Conservation (phyloP, 257 asterid genomes). For the Nicotiana obtusifolia region DNA sequence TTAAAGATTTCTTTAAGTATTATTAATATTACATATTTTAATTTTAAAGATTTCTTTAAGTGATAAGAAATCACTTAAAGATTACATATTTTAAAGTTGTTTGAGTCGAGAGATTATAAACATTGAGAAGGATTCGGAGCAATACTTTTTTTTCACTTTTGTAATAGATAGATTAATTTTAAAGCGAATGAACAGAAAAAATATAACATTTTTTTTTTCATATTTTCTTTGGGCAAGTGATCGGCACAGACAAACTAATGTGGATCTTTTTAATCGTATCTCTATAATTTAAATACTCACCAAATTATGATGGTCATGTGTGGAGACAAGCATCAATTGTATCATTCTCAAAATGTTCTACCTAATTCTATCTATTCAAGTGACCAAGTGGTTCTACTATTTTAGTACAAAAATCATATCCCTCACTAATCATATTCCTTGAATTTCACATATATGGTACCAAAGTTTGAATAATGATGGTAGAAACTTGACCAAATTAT, state of each 20-base stretch:
- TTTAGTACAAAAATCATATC: background rate
- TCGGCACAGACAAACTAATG: background rate
- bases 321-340: background rate
- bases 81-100: no score
- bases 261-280: background rate
- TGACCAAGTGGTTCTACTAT: background rate
- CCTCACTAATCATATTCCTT: background rate
- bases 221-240: background rate
- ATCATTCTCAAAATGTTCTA: background rate
- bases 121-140: no score
- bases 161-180: no score
- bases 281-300: background rate
- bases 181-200: no score
- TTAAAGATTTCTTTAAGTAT: no score
- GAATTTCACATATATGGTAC: background rate
- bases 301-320: background rate
- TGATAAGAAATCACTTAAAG: no score
- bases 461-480: background rate
- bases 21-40: no score
- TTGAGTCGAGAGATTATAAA: no score
- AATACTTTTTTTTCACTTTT: no score
- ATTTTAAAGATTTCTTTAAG: no score
- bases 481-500: background rate
- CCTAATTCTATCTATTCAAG: background rate
- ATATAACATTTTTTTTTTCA: no score